Evolutionary conservation across 2,329 filamentous ascomycete species (phyloP).

Genomic region (Pezicula carpinea): DNA sequence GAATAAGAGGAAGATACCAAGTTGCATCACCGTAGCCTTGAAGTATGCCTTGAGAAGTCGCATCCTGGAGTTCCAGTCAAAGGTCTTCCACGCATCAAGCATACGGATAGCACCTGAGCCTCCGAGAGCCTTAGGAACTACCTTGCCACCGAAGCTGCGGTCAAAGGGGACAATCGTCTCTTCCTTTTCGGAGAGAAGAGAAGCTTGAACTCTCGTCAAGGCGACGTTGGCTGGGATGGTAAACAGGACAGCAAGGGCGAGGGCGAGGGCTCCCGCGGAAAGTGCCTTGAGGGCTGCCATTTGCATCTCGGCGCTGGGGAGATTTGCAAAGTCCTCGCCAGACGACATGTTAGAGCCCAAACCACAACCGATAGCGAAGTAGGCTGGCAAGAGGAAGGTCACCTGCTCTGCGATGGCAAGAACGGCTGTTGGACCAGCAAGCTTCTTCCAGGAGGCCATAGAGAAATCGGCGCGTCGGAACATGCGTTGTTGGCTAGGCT

Average conservation of each 20-base stretch:
- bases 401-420: constrained; percentile 55
- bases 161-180: constrained; percentile 89
- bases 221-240: constrained; percentile 73
- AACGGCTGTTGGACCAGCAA: constrained; percentile 62
- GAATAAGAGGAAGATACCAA: constrained; percentile 43
- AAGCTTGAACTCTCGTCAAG: constrained; percentile 80
- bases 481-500: constrained; percentile 58
- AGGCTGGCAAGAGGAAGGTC: constrained; percentile 41
- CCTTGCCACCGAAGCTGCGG: constrained; percentile 73
- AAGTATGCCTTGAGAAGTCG: constrained; percentile 70
- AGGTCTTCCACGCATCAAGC: constrained; percentile 73
- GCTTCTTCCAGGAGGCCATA: constrained; percentile 61
- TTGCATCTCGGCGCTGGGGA: constrained; percentile 34
- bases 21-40: constrained; percentile 61
- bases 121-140: constrained; percentile 69
- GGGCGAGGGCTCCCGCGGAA: constrained; percentile 38
- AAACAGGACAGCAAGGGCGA: constrained; percentile 55
- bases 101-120: constrained; percentile 68
- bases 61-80: constrained; percentile 66
- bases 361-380: constrained; percentile 40
- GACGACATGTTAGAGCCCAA: not conserved
- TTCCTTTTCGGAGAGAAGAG: constrained; percentile 74
- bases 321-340: constrained; percentile 16
- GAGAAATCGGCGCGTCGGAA: constrained; percentile 59
- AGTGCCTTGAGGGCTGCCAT: constrained; percentile 39